Conservation (phyloP, 179 eudicot genomes). For the Heliamphora pulchella region DNA sequence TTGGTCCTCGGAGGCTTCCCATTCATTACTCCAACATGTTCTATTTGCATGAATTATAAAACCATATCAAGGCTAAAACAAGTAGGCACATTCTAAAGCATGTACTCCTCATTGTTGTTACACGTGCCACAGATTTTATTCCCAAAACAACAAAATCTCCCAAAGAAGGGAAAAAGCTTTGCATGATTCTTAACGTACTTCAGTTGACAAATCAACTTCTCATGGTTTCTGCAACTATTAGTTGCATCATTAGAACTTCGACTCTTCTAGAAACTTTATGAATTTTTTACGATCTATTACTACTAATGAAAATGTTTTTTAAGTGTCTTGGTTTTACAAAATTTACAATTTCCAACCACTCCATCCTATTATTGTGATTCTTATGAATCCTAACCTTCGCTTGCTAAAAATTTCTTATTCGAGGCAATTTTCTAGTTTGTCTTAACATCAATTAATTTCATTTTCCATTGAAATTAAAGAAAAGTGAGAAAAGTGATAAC, state of each 20-base stretch:
- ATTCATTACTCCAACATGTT: neutral
- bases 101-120: neutral
- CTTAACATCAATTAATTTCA: neutral
- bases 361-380: neutral
- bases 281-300: neutral
- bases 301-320: neutral
- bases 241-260: neutral
- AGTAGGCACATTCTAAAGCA: neutral
- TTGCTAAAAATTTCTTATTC: neutral
- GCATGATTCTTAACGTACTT: neutral
- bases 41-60: neutral
- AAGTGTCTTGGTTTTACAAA: neutral
- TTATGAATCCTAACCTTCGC: neutral
- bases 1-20: too few relatives aligned
- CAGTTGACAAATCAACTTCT: neutral
- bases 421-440: neutral
- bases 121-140: neutral
- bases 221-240: neutral
- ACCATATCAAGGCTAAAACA: too few relatives aligned
- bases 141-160: neutral
- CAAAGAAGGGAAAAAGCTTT: neutral
- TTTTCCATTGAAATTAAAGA: neutral
- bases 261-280: too few relatives aligned
- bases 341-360: neutral
- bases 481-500: neutral